phyloP scores from a whole-genome alignment of 1,284 basidiomycete species.

The Takashimella koratensis region DNA sequence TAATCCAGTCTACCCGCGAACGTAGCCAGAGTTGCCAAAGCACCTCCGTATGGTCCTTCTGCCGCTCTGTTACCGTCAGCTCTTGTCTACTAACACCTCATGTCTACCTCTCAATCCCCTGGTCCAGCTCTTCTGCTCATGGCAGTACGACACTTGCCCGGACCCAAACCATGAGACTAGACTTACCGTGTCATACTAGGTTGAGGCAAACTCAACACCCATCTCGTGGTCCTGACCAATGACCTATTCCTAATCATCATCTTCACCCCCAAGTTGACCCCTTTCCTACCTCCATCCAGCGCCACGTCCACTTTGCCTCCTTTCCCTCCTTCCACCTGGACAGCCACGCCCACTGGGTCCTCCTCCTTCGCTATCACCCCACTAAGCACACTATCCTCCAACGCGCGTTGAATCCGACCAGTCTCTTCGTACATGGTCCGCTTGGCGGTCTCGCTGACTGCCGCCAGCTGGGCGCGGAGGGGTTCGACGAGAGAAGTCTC shows the following conservation, averaged over 20 bases:
- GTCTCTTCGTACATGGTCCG: slow-evolving; percentile 88
- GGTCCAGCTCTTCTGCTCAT: neutral
- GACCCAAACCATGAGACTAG: too few species aligned
- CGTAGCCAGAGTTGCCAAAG: neutral
- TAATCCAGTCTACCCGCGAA: slow-evolving; percentile 25
- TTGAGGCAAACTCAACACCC: neutral
- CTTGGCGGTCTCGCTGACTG: slow-evolving; percentile 61
- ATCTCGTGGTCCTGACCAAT: neutral
- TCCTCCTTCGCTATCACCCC: slow-evolving; percentile 74
- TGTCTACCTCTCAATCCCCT: neutral
- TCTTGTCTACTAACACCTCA: neutral
- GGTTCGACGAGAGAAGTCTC: slow-evolving; percentile 57
- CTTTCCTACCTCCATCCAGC: too few species aligned
- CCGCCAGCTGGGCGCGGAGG: slow-evolving; percentile 58
- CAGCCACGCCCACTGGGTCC: slow-evolving; percentile 59
- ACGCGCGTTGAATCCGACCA: slow-evolving; percentile 61
- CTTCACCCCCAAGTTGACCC: neutral
- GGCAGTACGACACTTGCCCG: neutral
- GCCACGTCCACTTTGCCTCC: neutral
- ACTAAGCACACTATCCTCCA: slow-evolving; percentile 62
- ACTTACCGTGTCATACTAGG: neutral
- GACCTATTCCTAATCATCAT: neutral
- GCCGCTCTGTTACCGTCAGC: neutral
- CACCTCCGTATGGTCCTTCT: slow-evolving; percentile 1
- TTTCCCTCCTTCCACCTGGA: slow-evolving; percentile 1